Conservation (phyloP, 2,329 filamentous ascomycete genomes). For the Aureobasidium melanogenum region DNA sequence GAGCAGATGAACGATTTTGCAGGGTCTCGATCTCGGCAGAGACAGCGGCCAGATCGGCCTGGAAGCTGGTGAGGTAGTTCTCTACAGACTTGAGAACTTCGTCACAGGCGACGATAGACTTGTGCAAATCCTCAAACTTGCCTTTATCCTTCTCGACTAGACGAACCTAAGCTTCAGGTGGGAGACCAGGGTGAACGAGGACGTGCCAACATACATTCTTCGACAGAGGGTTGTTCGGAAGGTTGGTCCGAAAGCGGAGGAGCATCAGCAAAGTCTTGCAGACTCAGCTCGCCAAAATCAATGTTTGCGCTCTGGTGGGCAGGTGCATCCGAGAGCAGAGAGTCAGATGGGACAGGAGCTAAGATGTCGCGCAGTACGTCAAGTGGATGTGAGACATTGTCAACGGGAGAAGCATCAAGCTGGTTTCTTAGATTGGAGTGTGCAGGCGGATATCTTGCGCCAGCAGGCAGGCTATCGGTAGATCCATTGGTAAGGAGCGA, state of each 20-base stretch:
- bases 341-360: slow-evolving; percentile 24
- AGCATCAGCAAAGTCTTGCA: slow-evolving; percentile 58
- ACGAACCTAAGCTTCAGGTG: slow-evolving; percentile 10
- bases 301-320: background rate
- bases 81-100: slow-evolving; percentile 90
- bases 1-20: slow-evolving; percentile 71
- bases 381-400: slow-evolving; percentile 58
- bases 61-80: slow-evolving; percentile 83
- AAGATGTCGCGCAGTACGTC: slow-evolving; percentile 58
- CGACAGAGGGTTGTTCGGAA: slow-evolving; percentile 37
- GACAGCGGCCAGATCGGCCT: slow-evolving; percentile 82
- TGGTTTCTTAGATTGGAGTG: slow-evolving; percentile 53
- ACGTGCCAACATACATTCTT: slow-evolving; percentile 26
- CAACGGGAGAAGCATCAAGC: slow-evolving; percentile 38
- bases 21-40: slow-evolving; percentile 92
- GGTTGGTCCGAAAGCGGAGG: slow-evolving; percentile 17
- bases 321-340: background rate
- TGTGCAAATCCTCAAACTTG: slow-evolving; percentile 84
- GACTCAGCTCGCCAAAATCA: slow-evolving; percentile 68
- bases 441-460: slow-evolving; percentile 57
- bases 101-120: slow-evolving; percentile 81
- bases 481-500: slow-evolving; percentile 69
- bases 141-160: slow-evolving; percentile 60
- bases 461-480: slow-evolving; percentile 61
- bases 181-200: background rate